A percentile compares a stretch with the other conserved stretches of the same genome.
phyloP scores from a whole-genome alignment of 179 eudicot genomes.

The Pouteria campechiana region DNA sequence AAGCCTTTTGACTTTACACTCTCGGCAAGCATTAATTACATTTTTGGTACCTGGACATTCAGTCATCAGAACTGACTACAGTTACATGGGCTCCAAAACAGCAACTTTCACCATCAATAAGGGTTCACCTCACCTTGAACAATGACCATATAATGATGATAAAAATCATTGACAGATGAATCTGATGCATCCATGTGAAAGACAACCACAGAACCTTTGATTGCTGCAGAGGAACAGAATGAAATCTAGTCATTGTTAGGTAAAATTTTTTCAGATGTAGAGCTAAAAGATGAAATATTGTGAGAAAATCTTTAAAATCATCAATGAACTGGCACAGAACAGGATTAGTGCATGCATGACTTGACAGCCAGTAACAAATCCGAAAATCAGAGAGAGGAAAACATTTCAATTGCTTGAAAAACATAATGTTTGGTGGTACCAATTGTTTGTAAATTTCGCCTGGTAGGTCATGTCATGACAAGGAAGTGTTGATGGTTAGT shows the following conservation, averaged over 20 bases:
- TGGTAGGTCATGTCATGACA: too few species aligned
- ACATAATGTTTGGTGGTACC: too few species aligned
- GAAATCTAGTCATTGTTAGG: too few species aligned
- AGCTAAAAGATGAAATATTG: too few species aligned
- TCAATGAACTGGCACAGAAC: too few species aligned
- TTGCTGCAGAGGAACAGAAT: constrained; percentile 49
- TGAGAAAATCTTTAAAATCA: too few species aligned
- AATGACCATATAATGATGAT: constrained; percentile 44
- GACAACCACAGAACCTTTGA: constrained; percentile 67
- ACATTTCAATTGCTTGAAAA: background rate
- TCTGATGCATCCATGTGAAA: constrained; percentile 33
- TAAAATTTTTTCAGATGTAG: too few species aligned
- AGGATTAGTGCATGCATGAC: too few species aligned
- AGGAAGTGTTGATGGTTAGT: too few species aligned
- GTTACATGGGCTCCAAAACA: background rate
- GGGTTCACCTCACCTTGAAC: constrained; percentile 68
- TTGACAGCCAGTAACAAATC: too few species aligned
- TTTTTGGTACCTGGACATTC: constrained; percentile 58
- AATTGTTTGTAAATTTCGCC: too few species aligned
- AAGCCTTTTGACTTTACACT: constrained; percentile 60
- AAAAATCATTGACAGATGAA: constrained; percentile 25
- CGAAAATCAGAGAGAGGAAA: background rate
- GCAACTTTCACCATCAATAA: constrained; percentile 1
- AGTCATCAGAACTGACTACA: background rate
- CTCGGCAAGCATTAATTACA: constrained; percentile 71